Percentiles rank a stretch among this genome's conserved stretches.
These are phyloP conservation scores for Ambrosiella xylebori DNA, from an alignment of 2,329 filamentous ascomycete genomes.

Conservation along the genomic window DNA sequence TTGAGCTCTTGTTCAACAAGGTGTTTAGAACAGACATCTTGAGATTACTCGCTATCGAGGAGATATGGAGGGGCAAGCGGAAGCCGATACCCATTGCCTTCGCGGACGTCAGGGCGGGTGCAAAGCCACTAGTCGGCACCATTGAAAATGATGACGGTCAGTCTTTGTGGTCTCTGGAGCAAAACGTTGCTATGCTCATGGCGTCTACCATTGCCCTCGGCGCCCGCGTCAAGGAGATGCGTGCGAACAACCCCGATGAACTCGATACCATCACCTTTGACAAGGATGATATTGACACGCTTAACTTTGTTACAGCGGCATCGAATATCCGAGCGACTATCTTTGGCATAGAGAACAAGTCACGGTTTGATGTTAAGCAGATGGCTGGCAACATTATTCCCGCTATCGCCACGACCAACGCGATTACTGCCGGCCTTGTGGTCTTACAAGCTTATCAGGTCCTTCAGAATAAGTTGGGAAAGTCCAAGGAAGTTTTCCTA, in stretches of 20 bases:
- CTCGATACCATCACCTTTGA: conserved; percentile 68
- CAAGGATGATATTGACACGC: conserved; percentile 88
- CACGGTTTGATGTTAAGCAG: conserved; percentile 93
- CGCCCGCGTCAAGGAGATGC: conserved; percentile 50
- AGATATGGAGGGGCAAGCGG: conserved; percentile 83
- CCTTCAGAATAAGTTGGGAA: conserved; percentile 50
- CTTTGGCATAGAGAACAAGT: conserved; percentile 79
- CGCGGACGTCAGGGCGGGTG: conserved; percentile 37
- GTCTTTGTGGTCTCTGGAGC: conserved; percentile 55
- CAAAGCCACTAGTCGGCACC: conserved; percentile 27
- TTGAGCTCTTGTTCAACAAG: conserved; percentile 73
- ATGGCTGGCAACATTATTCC: conserved; percentile 99
- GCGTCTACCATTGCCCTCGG: conserved; percentile 45
- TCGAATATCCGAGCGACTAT: conserved; percentile 76
- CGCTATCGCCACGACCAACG: conserved; percentile 94
- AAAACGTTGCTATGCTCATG: conserved; percentile 76
- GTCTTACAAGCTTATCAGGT: conserved; percentile 89
- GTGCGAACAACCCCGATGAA: conserved; percentile 31
- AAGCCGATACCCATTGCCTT: conserved; percentile 60
- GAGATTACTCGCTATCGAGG: conserved; percentile 69
- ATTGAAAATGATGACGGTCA: conserved; percentile 48
- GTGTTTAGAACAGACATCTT: conserved; percentile 77
- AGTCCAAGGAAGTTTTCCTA: conserved; percentile 71
- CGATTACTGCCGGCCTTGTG: conserved; percentile 83
- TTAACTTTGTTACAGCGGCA: conserved; percentile 83